These are phyloP conservation scores for Phytophthora capsici DNA, from an alignment of 352 stramenopile genomes.

Conservation along the genomic window DNA sequence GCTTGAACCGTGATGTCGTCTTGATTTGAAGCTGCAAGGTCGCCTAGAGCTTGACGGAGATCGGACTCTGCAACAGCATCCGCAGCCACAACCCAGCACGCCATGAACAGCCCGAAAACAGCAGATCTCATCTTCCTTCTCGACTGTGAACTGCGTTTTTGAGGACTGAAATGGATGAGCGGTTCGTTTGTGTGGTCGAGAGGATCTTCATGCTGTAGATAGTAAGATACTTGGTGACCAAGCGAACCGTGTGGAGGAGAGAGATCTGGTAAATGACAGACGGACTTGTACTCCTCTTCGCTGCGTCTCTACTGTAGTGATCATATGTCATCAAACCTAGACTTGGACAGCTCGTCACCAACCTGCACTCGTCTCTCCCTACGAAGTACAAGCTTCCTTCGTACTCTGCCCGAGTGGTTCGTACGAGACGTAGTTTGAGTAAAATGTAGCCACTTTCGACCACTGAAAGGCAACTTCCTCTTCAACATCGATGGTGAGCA, in stretches of 20 bases:
- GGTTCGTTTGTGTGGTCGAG: slow-evolving; percentile 20
- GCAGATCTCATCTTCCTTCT: slow-evolving; percentile 20
- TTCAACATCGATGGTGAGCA: neutral
- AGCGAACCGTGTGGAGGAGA: slow-evolving; percentile 11
- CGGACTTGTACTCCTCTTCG: neutral
- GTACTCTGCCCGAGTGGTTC: neutral
- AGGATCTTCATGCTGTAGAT: slow-evolving; percentile 26
- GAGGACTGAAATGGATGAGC: slow-evolving; percentile 21
- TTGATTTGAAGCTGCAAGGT: slow-evolving; percentile 19
- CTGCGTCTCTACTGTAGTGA: slow-evolving; percentile 9
- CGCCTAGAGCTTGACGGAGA: slow-evolving; percentile 19
- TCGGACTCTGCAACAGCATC: slow-evolving; percentile 16
- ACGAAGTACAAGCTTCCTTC: too few relatives aligned
- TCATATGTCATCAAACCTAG: slow-evolving; percentile 5
- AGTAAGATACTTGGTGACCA: slow-evolving; percentile 11
- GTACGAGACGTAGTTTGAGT: too few relatives aligned
- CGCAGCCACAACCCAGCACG: slow-evolving; percentile 8
- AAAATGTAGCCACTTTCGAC: slow-evolving; percentile 22
- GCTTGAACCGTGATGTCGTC: slow-evolving; percentile 15
- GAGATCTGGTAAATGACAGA: slow-evolving; percentile 17
- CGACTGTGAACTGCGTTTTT: slow-evolving; percentile 11
- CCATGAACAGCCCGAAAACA: slow-evolving; percentile 16
- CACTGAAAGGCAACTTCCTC: slow-evolving; percentile 37
- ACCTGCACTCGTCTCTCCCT: neutral
- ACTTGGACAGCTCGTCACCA: neutral